phyloP scores from a whole-genome alignment of 1,284 basidiomycete genomes.

The Stereum hirsutum region DNA sequence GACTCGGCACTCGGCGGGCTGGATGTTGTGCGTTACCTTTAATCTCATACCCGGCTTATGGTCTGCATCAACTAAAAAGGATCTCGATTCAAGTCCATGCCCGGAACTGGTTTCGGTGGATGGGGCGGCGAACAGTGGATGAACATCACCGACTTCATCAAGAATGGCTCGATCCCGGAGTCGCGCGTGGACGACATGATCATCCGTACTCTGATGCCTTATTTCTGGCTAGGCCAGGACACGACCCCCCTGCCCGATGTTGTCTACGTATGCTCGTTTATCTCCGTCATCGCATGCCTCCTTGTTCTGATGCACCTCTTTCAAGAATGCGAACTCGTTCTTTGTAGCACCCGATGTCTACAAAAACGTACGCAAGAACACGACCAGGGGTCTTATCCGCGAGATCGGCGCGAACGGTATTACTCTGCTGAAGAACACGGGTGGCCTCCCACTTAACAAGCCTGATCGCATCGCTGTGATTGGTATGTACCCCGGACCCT shows the following conservation, averaged over 20 bases:
- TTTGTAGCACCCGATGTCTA: conserved; percentile 46
- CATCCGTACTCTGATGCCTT: conserved; percentile 41
- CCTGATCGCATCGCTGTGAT: conserved; percentile 52
- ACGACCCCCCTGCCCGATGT: conserved; percentile 41
- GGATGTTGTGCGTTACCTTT: too few species aligned
- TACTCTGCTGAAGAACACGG: conserved; percentile 76
- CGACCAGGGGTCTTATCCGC: conserved; percentile 67
- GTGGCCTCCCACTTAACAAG: conserved; percentile 59
- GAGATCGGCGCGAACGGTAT: conserved; percentile 71
- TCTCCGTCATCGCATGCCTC: too few species aligned
- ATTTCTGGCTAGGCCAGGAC: conserved; percentile 61
- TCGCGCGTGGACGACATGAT: conserved; percentile 25
- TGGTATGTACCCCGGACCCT: conserved; percentile 17
- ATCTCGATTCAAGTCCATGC: too few species aligned
- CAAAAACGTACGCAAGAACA: conserved; percentile 70
- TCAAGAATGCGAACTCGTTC: conserved; percentile 62
- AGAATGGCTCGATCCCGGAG: conserved; percentile 31
- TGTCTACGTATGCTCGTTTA: too few species aligned
- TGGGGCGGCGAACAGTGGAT: conserved; percentile 34
- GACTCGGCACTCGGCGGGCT: conserved; percentile 57
- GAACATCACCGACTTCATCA: conserved; percentile 27
- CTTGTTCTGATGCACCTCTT: too few species aligned
- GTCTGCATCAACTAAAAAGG: too few species aligned
- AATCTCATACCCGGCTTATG: too few species aligned
- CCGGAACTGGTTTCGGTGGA: conserved; percentile 58